These are phyloP conservation scores for Tulasnella calospora DNA, from an alignment of 768 basidiomycete genomes.

Conservation along the genomic window DNA sequence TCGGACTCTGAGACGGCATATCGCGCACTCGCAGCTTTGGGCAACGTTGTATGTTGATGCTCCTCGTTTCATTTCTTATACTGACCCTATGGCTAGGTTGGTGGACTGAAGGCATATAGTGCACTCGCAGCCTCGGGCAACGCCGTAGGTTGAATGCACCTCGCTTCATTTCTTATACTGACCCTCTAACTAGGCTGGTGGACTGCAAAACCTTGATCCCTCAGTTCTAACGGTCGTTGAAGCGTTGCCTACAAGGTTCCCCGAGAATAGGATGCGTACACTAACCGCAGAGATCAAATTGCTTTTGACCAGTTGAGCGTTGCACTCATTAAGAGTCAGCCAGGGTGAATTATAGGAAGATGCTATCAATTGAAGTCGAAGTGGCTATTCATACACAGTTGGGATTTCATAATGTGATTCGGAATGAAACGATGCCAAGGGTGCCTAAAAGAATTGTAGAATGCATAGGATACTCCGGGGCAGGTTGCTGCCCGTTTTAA, in stretches of 20 bases:
- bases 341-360: neutral
- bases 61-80: neutral
- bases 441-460: neutral
- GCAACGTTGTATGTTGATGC: slow-evolving; percentile 39
- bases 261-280: slow-evolving; percentile 10
- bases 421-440: neutral
- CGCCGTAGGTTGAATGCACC: slow-evolving; percentile 35
- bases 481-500: neutral
- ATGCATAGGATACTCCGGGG: neutral
- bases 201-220: neutral
- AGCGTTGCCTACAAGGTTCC: slow-evolving; percentile 9
- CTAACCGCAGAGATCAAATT: slow-evolving; percentile 2
- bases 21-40: slow-evolving; percentile 36
- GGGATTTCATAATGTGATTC: neutral
- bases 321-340: neutral
- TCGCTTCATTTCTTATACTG: neutral
- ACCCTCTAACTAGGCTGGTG: slow-evolving; percentile 30
- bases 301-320: neutral
- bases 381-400: neutral
- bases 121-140: slow-evolving; percentile 38
- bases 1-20: slow-evolving; percentile 36
- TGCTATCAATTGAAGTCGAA: neutral
- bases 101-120: slow-evolving; percentile 35
- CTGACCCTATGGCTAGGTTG: slow-evolving; percentile 30
- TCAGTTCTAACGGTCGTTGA: neutral